Base-by-base conservation (phyloP, 2,329 filamentous ascomycete genomes). In the Karstenula rhodostoma region DNA sequence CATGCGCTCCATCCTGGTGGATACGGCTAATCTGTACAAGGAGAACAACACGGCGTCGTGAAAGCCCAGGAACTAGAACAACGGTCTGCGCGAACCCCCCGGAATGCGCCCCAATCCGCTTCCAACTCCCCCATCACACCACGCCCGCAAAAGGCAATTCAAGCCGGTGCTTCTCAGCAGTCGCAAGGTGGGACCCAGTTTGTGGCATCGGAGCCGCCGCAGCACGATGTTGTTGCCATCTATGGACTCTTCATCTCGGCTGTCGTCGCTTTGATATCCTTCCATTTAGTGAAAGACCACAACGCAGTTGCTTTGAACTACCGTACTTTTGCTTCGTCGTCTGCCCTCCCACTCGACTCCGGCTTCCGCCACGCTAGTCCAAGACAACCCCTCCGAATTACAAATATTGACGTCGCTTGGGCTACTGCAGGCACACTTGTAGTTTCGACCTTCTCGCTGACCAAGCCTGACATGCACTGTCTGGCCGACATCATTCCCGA, bases 171-270 rank as follows among this genome's bases (percentile, higher is more conserved):
- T 50, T 32, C 60, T n/a, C 69, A 71, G 23, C 50, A 63, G 13
- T 29, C 66, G 15, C 69, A 72, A 22, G 61, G 54, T 33, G 66
- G 50, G 50, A 58, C 48, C 32, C 73, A 71, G 51, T 17, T 52
- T 29, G 58, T 52, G 19, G n/a, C 67, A n/a, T 64, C 66, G 22
- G 63, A 69, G 29, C 69, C 62, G 33, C 71, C 68, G 42, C 65
- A 67, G 13, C 67, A 73, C 25, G 76, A 78, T 59, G 72, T 62
- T 60, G 70, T 71, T 42, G 63, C 69, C 29, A 61, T 78, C 35
- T 79, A 79, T 68, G 74, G 77, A 60, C 67, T 78, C 35, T 78
- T 78, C 66, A 74, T 69, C 6, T 75, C 77, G 29, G 73, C 77
- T 48, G 71, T 79, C 49, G 63, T 76, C 57, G 75, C 73, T 40